Evolutionary conservation across 345 rosid genomes (phyloP).

Genomic region (Draba incana): DNA sequence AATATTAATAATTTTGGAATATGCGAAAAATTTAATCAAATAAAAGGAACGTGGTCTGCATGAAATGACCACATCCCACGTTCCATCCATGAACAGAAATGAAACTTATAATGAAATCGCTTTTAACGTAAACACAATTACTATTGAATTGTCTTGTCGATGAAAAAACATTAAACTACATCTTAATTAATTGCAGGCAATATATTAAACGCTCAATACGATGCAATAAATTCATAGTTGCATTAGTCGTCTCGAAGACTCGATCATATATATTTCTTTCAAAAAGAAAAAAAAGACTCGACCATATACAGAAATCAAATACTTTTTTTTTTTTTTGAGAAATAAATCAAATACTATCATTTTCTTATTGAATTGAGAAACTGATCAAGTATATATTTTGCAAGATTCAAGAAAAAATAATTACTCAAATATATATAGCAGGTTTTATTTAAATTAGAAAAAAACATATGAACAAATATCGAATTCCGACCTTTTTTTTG

Average conservation of each 20-base stretch:
- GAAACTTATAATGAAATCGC: neutral
- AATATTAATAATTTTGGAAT: neutral
- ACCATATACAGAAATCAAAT: neutral
- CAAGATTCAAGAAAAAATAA: too few relatives aligned
- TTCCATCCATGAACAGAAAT: slow-evolving; percentile 20
- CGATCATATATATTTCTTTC: too few relatives aligned
- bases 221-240: neutral
- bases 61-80: slow-evolving; percentile 21
- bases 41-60: slow-evolving; percentile 10
- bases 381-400: too few relatives aligned
- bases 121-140: neutral
- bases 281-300: too few relatives aligned
- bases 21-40: too few relatives aligned
- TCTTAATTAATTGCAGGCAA: neutral
- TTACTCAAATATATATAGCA: too few relatives aligned
- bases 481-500: too few relatives aligned
- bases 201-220: neutral
- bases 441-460: too few relatives aligned
- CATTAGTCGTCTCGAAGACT: neutral
- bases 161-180: neutral
- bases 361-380: too few relatives aligned
- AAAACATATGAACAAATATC: too few relatives aligned
- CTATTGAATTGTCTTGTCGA: neutral
- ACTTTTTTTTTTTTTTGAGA: neutral
- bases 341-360: too few relatives aligned